A percentile compares a stretch with the other conserved stretches of the same genome.
Evolutionary conservation across 192 early-diverging fungal genomes (phyloP).

Genomic region (Entomortierella parvispora): DNA sequence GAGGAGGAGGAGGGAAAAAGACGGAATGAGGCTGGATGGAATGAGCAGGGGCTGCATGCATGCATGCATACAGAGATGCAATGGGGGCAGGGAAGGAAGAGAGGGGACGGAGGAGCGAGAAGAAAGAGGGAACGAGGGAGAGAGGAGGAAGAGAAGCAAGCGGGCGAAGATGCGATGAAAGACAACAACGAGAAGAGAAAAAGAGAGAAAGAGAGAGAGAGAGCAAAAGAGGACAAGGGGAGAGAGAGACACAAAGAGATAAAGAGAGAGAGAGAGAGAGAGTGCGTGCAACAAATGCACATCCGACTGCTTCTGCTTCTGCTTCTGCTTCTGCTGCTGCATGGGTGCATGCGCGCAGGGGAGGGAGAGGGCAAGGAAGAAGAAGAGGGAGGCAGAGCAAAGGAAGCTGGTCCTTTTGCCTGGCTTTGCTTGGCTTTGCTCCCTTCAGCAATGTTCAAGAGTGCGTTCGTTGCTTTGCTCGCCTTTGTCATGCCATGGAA

Average conservation of each 20-base stretch:
- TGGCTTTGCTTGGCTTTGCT: neutral
- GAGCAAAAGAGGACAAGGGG: neutral
- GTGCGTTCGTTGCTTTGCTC: too few species aligned
- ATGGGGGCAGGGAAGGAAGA: neutral
- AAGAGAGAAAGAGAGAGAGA: neutral
- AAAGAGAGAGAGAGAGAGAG: constrained; percentile 1
- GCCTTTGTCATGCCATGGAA: too few species aligned
- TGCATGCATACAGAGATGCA: too few species aligned
- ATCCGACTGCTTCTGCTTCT: too few species aligned
- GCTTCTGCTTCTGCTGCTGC: too few species aligned
- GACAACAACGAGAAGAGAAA: neutral
- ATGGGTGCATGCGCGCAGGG: too few species aligned
- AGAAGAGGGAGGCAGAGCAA: neutral
- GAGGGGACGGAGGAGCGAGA: neutral
- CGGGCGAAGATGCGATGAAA: neutral
- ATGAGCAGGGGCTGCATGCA: too few species aligned
- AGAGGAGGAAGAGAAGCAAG: neutral
- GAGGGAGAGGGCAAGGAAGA: neutral
- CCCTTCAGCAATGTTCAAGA: too few species aligned
- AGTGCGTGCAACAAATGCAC: neutral
- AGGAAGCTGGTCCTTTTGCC: neutral
- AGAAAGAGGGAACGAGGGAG: neutral
- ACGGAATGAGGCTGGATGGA: neutral
- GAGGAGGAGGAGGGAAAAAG: neutral
- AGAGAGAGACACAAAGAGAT: constrained; percentile 12